A percentile compares a stretch with the other conserved stretches of the same genome.
These are phyloP conservation scores for apple (Malus domestica) DNA, from an alignment of 306 rosid genomes.

Conservation along the genomic window DNA sequence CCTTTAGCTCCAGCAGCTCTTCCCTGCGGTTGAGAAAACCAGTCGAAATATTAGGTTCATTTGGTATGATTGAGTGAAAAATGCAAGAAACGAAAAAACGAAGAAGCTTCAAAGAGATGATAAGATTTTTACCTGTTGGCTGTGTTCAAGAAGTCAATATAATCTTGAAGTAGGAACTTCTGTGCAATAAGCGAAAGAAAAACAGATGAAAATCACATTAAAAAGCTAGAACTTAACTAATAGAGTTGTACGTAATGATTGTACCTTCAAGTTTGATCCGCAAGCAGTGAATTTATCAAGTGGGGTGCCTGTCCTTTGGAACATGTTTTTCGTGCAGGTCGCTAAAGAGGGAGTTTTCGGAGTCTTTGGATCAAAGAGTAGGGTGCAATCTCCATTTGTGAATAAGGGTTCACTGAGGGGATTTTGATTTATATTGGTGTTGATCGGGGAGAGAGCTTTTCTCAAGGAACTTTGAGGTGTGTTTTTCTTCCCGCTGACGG, in stretches of 20 bases:
- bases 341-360: slow-evolving; percentile 35
- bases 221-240: neutral
- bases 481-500: slow-evolving; percentile 19
- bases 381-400: slow-evolving; percentile 8
- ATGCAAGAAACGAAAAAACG: neutral
- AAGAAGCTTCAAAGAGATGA: slow-evolving; percentile 4
- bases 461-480: slow-evolving; percentile 38
- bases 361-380: slow-evolving; percentile 22
- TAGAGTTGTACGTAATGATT: neutral
- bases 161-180: slow-evolving; percentile 63
- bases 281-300: slow-evolving; percentile 54
- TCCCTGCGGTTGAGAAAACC: slow-evolving; percentile 42
- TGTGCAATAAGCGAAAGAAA: slow-evolving; percentile 20
- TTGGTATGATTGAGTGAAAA: neutral
- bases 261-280: slow-evolving; percentile 65
- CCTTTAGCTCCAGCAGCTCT: slow-evolving; percentile 75
- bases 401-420: slow-evolving; percentile 17
- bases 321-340: slow-evolving; percentile 20
- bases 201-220: slow-evolving; percentile 17
- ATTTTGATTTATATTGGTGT: slow-evolving; percentile 32
- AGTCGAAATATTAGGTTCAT: neutral
- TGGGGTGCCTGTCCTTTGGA: slow-evolving; percentile 45
- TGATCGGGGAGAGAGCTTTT: slow-evolving; percentile 62
- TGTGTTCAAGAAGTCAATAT: slow-evolving; percentile 66
- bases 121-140: slow-evolving; percentile 60